Evolutionary conservation across 768 basidiomycete species (phyloP).

Genomic region (Hirschioporus abietinus): DNA sequence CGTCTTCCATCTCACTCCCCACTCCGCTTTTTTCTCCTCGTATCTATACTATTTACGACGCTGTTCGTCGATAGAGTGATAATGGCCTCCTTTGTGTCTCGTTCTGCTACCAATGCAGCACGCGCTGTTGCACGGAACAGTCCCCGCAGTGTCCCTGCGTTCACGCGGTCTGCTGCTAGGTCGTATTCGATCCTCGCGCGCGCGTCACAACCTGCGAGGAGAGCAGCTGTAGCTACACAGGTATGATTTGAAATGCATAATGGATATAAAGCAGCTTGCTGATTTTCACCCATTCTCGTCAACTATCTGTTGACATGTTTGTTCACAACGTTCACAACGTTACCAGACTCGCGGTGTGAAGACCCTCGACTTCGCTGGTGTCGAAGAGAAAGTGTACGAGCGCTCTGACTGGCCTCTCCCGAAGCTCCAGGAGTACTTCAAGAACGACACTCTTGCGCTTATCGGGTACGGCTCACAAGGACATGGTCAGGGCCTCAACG

Average conservation of each 20-base stretch:
- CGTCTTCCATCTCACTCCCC: background rate
- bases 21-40: background rate
- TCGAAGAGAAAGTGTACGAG: slow-evolving; percentile 91
- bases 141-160: slow-evolving; percentile 41
- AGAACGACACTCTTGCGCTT: slow-evolving; percentile 97
- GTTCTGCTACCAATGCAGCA: slow-evolving; percentile 57
- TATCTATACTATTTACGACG: background rate
- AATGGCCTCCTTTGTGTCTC: slow-evolving; percentile 46
- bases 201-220: slow-evolving; percentile 26
- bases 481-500: slow-evolving; percentile 97
- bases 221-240: slow-evolving; percentile 31
- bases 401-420: slow-evolving; percentile 96
- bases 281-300: slow-evolving; percentile 10
- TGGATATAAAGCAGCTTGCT: slow-evolving; percentile 7
- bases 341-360: slow-evolving; percentile 75
- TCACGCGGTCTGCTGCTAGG: slow-evolving; percentile 43
- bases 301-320: background rate
- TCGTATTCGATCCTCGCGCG: slow-evolving; percentile 67
- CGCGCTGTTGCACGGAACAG: slow-evolving; percentile 63
- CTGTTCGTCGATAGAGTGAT: no score
- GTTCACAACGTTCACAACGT: slow-evolving; percentile 9
- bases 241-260: slow-evolving; percentile 20
- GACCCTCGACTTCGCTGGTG: slow-evolving; percentile 95
- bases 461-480: slow-evolving; percentile 99
- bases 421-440: slow-evolving; percentile 99